A percentile compares a stretch with the other conserved stretches of the same genome.
Evolutionary conservation across 2,329 filamentous ascomycete genomes (phyloP).

Genomic region (Phyllosticta ampelicida): DNA sequence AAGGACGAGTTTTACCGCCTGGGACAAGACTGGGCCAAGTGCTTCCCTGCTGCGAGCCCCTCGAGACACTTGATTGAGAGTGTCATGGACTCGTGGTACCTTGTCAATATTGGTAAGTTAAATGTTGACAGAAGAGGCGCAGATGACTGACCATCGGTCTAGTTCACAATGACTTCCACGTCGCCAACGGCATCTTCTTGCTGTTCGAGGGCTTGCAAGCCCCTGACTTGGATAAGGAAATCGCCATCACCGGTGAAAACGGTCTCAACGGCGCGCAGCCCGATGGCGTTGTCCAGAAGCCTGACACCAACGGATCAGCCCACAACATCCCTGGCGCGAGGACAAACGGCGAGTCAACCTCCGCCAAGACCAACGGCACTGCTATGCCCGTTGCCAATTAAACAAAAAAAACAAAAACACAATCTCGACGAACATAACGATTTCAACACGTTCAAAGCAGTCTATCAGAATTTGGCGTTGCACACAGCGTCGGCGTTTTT

Average conservation of each 20-base stretch:
- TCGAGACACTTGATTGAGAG: conserved; percentile 70
- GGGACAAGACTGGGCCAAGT: conserved; percentile 88
- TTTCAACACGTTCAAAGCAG: conserved; percentile 3
- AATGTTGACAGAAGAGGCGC: not conserved
- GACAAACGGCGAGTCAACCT: conserved; percentile 4
- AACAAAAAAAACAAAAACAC: not conserved
- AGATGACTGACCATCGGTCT: conserved; percentile 13
- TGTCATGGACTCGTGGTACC: conserved; percentile 82
- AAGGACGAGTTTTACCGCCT: conserved; percentile 95
- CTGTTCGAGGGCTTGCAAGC: conserved; percentile 70
- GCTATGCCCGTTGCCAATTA: not conserved
- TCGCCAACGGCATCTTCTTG: conserved; percentile 68
- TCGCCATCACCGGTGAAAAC: not conserved
- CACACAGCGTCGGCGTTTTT: conserved; percentile 9
- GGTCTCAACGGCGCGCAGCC: not conserved
- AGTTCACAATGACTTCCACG: conserved; percentile 98
- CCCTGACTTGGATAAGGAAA: conserved; percentile 47
- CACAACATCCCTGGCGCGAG: conserved; percentile 1
- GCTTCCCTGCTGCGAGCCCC: conserved; percentile 64
- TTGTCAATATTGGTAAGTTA: conserved; percentile 84
- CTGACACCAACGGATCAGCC: not conserved
- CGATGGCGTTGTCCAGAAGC: not conserved
- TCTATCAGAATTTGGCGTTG: not conserved
- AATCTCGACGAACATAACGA: not conserved
- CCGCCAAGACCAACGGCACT: conserved; percentile 6